phyloP scores from a whole-genome alignment of 345 rosid genomes.

The Turritis glabra region DNA sequence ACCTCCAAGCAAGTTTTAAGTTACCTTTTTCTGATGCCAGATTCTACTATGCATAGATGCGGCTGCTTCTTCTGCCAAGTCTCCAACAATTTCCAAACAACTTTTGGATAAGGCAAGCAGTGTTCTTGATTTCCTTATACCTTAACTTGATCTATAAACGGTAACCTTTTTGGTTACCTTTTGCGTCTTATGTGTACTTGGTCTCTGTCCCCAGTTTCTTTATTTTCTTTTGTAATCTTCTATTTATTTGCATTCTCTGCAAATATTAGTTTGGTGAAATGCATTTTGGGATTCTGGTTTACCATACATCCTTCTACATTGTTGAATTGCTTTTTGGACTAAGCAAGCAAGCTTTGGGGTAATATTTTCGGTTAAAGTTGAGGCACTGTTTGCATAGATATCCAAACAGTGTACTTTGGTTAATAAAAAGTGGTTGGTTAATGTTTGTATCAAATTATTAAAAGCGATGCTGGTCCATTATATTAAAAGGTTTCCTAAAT shows the following conservation, averaged over 20 bases:
- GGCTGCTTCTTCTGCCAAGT: conserved; percentile 87
- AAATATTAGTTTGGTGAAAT: conserved; percentile 4
- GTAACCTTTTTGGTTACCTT: not conserved
- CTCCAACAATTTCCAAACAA: conserved; percentile 68
- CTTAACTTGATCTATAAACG: conserved; percentile 10
- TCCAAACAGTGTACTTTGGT: not conserved
- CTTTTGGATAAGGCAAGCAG: conserved; percentile 81
- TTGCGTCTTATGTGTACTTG: not conserved
- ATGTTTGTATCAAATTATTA: not conserved
- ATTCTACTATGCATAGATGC: conserved; percentile 89
- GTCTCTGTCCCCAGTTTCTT: conserved; percentile 12
- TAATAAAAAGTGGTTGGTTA: conserved; percentile 9
- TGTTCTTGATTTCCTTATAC: conserved; percentile 25
- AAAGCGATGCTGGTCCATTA: conserved; percentile 4
- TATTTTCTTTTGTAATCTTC: not conserved
- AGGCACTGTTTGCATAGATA: not conserved
- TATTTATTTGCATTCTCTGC: conserved; percentile 1
- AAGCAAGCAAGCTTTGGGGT: conserved; percentile 21
- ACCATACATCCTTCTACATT: not conserved
- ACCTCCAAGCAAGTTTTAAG: conserved; percentile 29
- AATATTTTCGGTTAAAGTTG: not conserved
- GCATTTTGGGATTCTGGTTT: conserved; percentile 13
- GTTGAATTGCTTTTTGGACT: conserved; percentile 2
- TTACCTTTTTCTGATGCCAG: conserved; percentile 52
- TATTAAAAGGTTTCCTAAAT: conserved; percentile 27